Evolutionary conservation across 352 stramenopile genomes (phyloP), one percentile per base, ranked within the genome.

Genomic region (Pythium vanterpoolii): DNA sequence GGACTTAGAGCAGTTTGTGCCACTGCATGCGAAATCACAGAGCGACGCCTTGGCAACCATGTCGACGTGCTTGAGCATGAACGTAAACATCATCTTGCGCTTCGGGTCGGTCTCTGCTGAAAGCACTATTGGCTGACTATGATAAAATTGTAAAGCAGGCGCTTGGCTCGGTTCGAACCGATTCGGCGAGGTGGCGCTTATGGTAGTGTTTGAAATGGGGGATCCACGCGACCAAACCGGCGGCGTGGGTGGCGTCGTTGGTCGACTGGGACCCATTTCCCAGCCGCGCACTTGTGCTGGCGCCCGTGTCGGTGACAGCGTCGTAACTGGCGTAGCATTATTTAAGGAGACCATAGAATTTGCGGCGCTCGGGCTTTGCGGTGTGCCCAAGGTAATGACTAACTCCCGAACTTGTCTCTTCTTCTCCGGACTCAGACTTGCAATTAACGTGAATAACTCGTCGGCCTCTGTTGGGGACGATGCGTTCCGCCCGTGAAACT

Each of bases 1-100:
- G 49, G 72, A 77, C 13, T 30, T 26, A 4, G 2, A 4, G 34
- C 34, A 56, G 11, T 0, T 11, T 1, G 33, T 2, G 21, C 38
- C 33, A 11, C 33, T 19, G 11, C 23, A 14, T 4, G 11, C 5
- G 27, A 27, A 45, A 1, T 5, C 13, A 27, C 48, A 55, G n/a
- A 55, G 19, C 33, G 19, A 19, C 1, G 48, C 48, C 34, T 55
- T 43, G 18, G 5, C 0, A 3, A 43, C 48, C 1, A 1, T 10
- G 4, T 2, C n/a, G 3, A 21, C 14, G 14, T 50, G 43, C 10
- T 50, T 50, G 43, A 33, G 0, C 24, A 34, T 50, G 6, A 23
- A 26, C 9, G 5, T 16, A 18, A 50, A 50, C 43, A 50, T 50
- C 11, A 14, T 34, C 43, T 21, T 16, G 43, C 9, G 24, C 6